Conservation (phyloP, 495 filamentous ascomycete species). For the Neurospora sp. region DNA sequence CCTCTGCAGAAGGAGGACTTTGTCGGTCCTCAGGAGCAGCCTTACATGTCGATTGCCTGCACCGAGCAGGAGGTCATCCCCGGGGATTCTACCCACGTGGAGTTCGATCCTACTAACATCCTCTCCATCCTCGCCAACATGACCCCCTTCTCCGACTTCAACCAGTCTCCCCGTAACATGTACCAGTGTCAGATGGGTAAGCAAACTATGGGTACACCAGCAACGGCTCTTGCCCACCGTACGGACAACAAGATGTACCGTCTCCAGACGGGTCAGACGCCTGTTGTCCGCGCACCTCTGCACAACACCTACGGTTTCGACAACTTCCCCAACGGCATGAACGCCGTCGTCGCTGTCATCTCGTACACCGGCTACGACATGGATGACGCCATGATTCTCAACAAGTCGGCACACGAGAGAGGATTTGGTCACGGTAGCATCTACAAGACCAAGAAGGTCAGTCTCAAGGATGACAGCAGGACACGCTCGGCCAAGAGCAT, state of each 20-base stretch:
- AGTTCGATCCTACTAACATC: constrained; percentile 92
- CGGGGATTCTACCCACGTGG: constrained; percentile 83
- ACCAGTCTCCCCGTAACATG: constrained; percentile 98
- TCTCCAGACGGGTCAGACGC: constrained; percentile 91
- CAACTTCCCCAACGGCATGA: constrained; percentile 97
- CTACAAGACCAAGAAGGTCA: constrained; percentile 91
- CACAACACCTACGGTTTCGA: constrained; percentile 96
- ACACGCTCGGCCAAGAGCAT: constrained; percentile 45
- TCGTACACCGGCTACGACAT: constrained; percentile 99
- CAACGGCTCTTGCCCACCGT: constrained; percentile 72
- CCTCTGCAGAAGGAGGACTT: constrained; percentile 74
- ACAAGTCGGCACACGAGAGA: constrained; percentile 93
- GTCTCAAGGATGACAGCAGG: constrained; percentile 61
- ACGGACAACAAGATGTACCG: constrained; percentile 97
- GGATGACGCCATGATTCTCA: constrained; percentile 99
- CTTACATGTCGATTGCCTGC: constrained; percentile 95
- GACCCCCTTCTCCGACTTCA: constrained; percentile 98
- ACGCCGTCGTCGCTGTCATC: constrained; percentile 93
- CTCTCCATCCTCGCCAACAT: constrained; percentile 96
- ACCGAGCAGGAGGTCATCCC: constrained; percentile 72
- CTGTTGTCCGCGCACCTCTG: constrained; percentile 80
- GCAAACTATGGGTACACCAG: constrained; percentile 96
- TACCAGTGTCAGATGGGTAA: constrained; percentile 99
- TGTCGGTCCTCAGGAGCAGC: constrained; percentile 90
- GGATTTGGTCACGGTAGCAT: constrained; percentile 96